Conservation (phyloP, 768 basidiomycete genomes). For the Russula sp. region DNA sequence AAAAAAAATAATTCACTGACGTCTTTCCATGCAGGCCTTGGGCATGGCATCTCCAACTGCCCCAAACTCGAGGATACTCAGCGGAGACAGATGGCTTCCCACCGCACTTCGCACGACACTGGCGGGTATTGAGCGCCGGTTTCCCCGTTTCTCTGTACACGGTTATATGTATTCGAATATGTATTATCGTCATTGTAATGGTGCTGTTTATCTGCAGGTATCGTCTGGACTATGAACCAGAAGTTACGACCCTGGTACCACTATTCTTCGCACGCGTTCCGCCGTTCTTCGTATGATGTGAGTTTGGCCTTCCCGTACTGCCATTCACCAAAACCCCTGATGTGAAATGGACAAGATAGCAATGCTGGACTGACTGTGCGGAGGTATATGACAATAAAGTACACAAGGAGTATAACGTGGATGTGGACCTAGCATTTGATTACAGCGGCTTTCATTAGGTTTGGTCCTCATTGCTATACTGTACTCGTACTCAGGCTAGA, state of each 20-base stretch:
- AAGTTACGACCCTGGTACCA: not conserved
- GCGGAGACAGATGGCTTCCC: slow-evolving; percentile 84
- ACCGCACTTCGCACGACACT: slow-evolving; percentile 61
- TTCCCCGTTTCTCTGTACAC: not conserved
- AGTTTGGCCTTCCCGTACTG: too few relatives aligned
- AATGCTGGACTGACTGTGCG: not conserved
- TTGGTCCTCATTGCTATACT: too few relatives aligned
- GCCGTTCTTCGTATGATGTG: too few relatives aligned
- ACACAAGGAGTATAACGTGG: slow-evolving; percentile 1
- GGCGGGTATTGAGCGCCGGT: slow-evolving; percentile 36
- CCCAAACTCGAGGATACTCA: slow-evolving; percentile 95
- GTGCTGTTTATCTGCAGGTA: not conserved
- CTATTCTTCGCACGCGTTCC: too few relatives aligned
- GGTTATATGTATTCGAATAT: not conserved
- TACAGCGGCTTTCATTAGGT: too few relatives aligned
- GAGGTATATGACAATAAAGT: slow-evolving; percentile 8
- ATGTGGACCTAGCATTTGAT: not conserved
- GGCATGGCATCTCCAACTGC: slow-evolving; percentile 90
- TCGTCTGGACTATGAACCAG: not conserved
- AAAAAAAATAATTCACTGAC: not conserved
- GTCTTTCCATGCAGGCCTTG: slow-evolving; percentile 56
- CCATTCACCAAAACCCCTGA: not conserved
- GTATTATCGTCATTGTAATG: not conserved
- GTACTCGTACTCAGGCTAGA: too few relatives aligned
- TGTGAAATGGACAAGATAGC: not conserved